Evolutionary conservation across 2,329 filamentous ascomycete genomes (phyloP).

Genomic region (Aureobasidium vineae): DNA sequence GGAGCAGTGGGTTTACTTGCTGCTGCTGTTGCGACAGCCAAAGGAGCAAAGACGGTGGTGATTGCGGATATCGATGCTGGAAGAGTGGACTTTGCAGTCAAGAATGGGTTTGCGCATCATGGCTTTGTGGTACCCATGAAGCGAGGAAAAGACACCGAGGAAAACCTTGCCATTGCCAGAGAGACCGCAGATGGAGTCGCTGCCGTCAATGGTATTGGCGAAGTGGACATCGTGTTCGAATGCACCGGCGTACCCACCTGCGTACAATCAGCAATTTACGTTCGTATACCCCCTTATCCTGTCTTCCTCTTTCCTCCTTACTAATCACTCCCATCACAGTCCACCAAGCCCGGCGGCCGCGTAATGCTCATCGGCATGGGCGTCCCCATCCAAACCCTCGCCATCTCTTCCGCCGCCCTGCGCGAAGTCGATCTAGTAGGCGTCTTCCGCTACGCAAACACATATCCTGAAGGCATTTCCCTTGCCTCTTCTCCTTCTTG

Average conservation of each 20-base stretch:
- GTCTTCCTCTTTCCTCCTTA: background rate
- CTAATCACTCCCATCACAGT: slow-evolving; percentile 33
- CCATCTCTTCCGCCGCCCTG: slow-evolving; percentile 68
- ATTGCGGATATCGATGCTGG: slow-evolving; percentile 61
- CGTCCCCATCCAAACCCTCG: slow-evolving; percentile 70
- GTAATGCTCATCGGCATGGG: slow-evolving; percentile 79
- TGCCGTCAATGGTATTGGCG: slow-evolving; percentile 45
- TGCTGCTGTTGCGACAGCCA: slow-evolving; percentile 56
- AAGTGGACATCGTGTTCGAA: slow-evolving; percentile 70
- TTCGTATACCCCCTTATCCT: slow-evolving; percentile 28
- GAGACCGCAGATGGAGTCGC: slow-evolving; percentile 48
- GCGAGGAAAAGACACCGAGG: slow-evolving; percentile 52
- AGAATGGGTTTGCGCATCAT: slow-evolving; percentile 50
- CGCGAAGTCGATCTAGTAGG: slow-evolving; percentile 76
- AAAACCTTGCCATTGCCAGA: slow-evolving; percentile 54
- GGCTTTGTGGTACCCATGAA: slow-evolving; percentile 49
- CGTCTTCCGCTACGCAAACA: slow-evolving; percentile 75
- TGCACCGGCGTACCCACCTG: slow-evolving; percentile 74
- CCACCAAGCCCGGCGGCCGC: slow-evolving; percentile 67
- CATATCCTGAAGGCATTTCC: slow-evolving; percentile 68
- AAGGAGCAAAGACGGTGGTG: slow-evolving; percentile 55
- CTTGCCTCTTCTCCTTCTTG: slow-evolving; percentile 54
- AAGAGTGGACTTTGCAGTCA: slow-evolving; percentile 55
- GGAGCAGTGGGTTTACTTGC: slow-evolving; percentile 61
- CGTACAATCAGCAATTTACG: slow-evolving; percentile 72